Evolutionary conservation across 192 early-diverging fungal species (phyloP).

Genomic region (Haplosporangium gracile): DNA sequence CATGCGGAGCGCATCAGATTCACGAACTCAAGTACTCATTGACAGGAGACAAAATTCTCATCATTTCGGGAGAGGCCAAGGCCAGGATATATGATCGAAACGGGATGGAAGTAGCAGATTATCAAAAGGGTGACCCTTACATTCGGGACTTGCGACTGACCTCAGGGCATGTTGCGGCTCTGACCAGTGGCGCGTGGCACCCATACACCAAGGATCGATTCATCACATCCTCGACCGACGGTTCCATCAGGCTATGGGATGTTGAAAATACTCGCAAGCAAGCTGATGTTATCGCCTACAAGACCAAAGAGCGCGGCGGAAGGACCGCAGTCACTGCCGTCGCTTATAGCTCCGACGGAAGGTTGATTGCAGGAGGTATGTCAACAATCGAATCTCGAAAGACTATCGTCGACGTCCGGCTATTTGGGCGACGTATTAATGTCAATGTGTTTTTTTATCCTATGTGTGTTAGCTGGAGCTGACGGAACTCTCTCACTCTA

Average conservation of each 20-base stretch:
- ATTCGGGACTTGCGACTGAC: constrained; percentile 82
- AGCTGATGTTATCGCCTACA: constrained; percentile 82
- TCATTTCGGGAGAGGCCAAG: constrained; percentile 80
- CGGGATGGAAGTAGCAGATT: constrained; percentile 80
- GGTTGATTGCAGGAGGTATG: constrained; percentile 74
- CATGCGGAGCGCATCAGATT: constrained; percentile 85
- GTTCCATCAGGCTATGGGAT: constrained; percentile 90
- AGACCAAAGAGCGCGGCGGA: constrained; percentile 77
- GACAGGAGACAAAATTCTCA: constrained; percentile 82
- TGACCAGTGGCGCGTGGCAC: constrained; percentile 88
- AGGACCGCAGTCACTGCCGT: constrained; percentile 78
- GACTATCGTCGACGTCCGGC: not conserved
- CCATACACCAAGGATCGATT: constrained; percentile 75
- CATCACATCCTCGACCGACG: constrained; percentile 84
- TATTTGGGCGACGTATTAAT: not conserved
- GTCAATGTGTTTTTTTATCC: not conserved
- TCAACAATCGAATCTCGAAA: not conserved
- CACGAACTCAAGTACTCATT: constrained; percentile 83
- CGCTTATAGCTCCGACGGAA: constrained; percentile 79
- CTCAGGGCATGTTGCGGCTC: constrained; percentile 85
- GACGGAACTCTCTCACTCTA: constrained; percentile 89
- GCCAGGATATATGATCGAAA: constrained; percentile 85
- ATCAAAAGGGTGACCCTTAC: constrained; percentile 93
- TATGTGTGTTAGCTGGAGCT: constrained; percentile 61
- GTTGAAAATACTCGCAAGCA: constrained; percentile 77